Evolutionary conservation across 345 rosid species (phyloP), one percentile per base, ranked within the genome.

Genomic region (Bruguiera parviflora): DNA sequence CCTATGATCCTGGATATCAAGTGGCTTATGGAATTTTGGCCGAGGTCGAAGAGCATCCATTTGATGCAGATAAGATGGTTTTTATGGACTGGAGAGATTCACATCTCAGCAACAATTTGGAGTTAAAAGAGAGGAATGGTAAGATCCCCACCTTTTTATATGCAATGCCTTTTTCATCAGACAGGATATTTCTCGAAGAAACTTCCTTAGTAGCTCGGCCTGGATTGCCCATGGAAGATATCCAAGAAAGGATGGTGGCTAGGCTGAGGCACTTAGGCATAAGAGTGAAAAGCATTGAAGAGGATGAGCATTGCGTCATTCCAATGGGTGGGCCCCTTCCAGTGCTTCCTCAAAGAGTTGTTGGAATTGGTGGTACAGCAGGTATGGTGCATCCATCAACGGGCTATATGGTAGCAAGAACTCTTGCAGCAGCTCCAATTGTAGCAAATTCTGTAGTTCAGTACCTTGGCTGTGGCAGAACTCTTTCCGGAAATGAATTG

Each of bases 261-360:
- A 88, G 99, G 75, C 71, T 92, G 63, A 92, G 72, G 83, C 96
- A 95, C 78, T 65, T 92, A 49, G 93, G 92, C 55, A 87, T 92
- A 62, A 86, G 86, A 71, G 96, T 92, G 72, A 90, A 82, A 65
- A 77, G 92, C 64, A 88, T 92, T 19, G 93, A 89, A 72, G 98
- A 92, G 82, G 98, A 90, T 13, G 99, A 95, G 78, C 87, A 73
- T 47, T 95, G 99, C 64, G 87, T 95, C 58, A 95, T 92, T 53
- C 99, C 99, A 0, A 95, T 95, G 99, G 99, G 99, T 0, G 99
- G 99, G 21, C 99, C 96, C 6, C 88, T 95, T 61, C 99, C 99
- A 0, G 91, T 95, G 8, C 86, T 92, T 43, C 99, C 99, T 73
- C 99, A 95, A 80, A 78, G 99, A 66, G 96, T 92, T 53, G 82